phyloP scores from a whole-genome alignment of 2,329 filamentous ascomycete genomes.

The Trichoderma sp. region DNA sequence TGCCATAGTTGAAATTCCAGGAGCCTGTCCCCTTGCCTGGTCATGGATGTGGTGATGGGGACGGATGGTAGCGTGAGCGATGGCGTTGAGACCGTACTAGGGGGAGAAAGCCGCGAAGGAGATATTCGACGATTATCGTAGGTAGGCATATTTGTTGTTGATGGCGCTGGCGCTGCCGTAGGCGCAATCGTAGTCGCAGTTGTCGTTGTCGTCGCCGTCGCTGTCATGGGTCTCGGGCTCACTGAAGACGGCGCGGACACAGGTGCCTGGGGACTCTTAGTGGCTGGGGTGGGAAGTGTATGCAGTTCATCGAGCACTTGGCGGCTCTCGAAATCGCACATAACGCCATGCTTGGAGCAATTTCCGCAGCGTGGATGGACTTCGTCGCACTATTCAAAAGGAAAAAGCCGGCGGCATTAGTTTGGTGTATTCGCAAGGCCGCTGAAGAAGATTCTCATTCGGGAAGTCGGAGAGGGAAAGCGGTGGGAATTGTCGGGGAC shows the following conservation, averaged over 20 bases:
- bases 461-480: neutral
- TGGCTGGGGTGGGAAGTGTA: conserved; percentile 39
- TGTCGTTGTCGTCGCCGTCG: conserved; percentile 26
- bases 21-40: conserved; percentile 46
- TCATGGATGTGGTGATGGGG: conserved; percentile 34
- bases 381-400: conserved; percentile 59
- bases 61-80: conserved; percentile 28
- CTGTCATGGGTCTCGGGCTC: conserved; percentile 26
- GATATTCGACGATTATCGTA: conserved; percentile 18
- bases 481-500: neutral
- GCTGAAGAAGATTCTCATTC: neutral
- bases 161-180: conserved; percentile 10
- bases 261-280: conserved; percentile 22
- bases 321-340: conserved; percentile 64
- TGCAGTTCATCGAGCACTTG: conserved; percentile 48
- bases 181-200: conserved; percentile 23
- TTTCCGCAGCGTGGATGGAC: conserved; percentile 66
- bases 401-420: neutral
- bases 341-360: conserved; percentile 66
- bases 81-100: conserved; percentile 18
- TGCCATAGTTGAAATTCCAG: conserved; percentile 65
- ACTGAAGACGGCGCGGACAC: conserved; percentile 18
- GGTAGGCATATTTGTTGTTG: neutral
- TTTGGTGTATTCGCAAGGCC: neutral
- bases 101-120: conserved; percentile 8